Percentiles rank a stretch among this genome's conserved stretches.
Evolutionary conservation across 106 monocot species (phyloP).

Genomic region (Acanthochlamys bracteata): DNA sequence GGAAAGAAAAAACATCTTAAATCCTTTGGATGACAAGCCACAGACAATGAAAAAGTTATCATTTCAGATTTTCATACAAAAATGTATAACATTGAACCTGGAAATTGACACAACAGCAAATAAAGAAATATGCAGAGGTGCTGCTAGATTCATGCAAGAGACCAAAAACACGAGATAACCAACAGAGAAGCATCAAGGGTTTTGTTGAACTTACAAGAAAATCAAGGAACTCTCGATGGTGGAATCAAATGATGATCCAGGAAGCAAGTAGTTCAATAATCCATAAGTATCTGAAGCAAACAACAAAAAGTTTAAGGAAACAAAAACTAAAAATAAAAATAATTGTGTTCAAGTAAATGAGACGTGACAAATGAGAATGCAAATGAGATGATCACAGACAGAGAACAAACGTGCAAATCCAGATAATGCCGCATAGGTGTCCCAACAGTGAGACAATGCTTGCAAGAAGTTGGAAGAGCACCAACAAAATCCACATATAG

Average conservation of each 20-base stretch:
- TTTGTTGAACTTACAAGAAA: constrained; percentile 47
- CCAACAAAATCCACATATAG: constrained; percentile 85
- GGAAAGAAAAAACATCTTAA: constrained; percentile 12
- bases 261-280: constrained; percentile 75
- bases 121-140: not conserved
- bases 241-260: constrained; percentile 76
- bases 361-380: too few species aligned
- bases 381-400: constrained; percentile 4
- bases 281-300: constrained; percentile 68
- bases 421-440: constrained; percentile 96
- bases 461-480: constrained; percentile 85
- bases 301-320: not conserved
- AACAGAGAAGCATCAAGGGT: constrained; percentile 3
- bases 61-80: not conserved
- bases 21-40: not conserved
- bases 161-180: not conserved
- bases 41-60: not conserved
- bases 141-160: not conserved
- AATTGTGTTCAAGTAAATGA: not conserved
- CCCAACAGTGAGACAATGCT: constrained; percentile 86
- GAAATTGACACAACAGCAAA: not conserved
- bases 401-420: constrained; percentile 92
- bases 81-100: not conserved
- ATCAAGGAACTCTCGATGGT: constrained; percentile 68
- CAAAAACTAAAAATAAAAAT: not conserved